Evolutionary conservation across 495 filamentous ascomycete species (phyloP), one percentile per base, ranked within the genome.

Genomic region (Annulohypoxylon moriforme): DNA sequence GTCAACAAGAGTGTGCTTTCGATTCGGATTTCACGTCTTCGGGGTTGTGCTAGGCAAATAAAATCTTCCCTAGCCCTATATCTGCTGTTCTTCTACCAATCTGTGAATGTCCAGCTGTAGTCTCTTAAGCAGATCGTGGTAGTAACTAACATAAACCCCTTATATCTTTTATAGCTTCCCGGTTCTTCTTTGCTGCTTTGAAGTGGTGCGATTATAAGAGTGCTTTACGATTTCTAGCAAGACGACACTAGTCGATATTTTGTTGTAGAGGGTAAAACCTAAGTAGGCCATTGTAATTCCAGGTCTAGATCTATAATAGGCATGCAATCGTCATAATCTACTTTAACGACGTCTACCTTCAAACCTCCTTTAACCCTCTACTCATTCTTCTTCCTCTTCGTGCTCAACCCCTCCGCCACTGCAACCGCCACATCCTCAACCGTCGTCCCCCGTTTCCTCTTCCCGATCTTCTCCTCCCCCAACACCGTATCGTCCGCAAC

Each of bases 401-500:
- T 72, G 71, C 66, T 69, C 58, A 86, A 60, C 2, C 84, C 85
- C 71, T 87, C 84, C 0, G 72, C 76, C 75, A 87, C 77, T 6
- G 77, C 79, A 13, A 38, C 67, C 18, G 82, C 81, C 47, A 85
- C 78, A 60, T 85, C 85, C 66, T 85, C 81, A 0, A 78, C 77
- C 10, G 80, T 81, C 10, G 77, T 76, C 0, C 85, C 86, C 60
- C 86, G 80, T 67, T 81, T 81, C 63, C 87, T 79, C 70, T 84
- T 81, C 22, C 85, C 85, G 24, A 85, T 83, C 74, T 84, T 87
- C 76, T 91, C 88, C 68, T 81, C 69, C 0, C 89, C 89, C 5
- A 92, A 75, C 46, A 86, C 83, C 8, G 87, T 90, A 36, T 90
- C 88, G 60, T 90, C 84, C 31, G 88, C 89, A 18, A 93, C 85